Evolutionary conservation across 495 filamentous ascomycete genomes (phyloP).

Genomic region (Glarea lozoyensis): DNA sequence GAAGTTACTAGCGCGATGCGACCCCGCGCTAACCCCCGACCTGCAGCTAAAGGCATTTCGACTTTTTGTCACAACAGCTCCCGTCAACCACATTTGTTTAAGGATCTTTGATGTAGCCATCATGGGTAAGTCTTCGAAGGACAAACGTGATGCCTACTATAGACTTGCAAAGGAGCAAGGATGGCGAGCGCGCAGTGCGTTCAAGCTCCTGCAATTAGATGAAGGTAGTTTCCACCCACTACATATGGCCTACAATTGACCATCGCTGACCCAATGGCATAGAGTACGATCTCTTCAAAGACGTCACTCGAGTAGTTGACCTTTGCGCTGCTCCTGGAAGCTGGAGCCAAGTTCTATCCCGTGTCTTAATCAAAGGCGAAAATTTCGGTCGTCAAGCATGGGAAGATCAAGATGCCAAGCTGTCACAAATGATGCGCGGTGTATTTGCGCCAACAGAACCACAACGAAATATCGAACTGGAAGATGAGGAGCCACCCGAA

Average conservation of each 20-base stretch:
- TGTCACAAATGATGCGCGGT: conserved; percentile 42
- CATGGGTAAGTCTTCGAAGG: conserved; percentile 98
- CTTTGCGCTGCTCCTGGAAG: conserved; percentile 93
- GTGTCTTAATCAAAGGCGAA: conserved; percentile 86
- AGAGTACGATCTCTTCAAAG: conserved; percentile 87
- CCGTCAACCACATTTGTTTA: neutral
- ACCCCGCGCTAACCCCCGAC: conserved; percentile 13
- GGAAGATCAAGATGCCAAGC: conserved; percentile 65
- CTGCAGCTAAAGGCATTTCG: too few relatives aligned
- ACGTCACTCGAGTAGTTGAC: conserved; percentile 88
- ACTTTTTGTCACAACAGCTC: neutral
- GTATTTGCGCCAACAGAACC: neutral
- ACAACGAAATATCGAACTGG: conserved; percentile 22
- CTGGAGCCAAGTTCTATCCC: conserved; percentile 92
- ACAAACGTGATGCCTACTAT: conserved; percentile 97
- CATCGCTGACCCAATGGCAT: conserved; percentile 17
- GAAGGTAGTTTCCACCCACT: conserved; percentile 40
- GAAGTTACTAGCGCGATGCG: conserved; percentile 2
- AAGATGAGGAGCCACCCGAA: conserved; percentile 9
- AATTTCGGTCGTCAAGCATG: conserved; percentile 76
- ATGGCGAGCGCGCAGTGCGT: conserved; percentile 92
- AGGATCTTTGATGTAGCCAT: neutral
- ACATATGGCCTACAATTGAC: neutral
- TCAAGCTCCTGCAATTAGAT: conserved; percentile 93
- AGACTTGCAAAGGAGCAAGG: conserved; percentile 96